Evolutionary conservation across 164 flowering plant species (phyloP).

Genomic region (Aristolochia fimbriata): DNA sequence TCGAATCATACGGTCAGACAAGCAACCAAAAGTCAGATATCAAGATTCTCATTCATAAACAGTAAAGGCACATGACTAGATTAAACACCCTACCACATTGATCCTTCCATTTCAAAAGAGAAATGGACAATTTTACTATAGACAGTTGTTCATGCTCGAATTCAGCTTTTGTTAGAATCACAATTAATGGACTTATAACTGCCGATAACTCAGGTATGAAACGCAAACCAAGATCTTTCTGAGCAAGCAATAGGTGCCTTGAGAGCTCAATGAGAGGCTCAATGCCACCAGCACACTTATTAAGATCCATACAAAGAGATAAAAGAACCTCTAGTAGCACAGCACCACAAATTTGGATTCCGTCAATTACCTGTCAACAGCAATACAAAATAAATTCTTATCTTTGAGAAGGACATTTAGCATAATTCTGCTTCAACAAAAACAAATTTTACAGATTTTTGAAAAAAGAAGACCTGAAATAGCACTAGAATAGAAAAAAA

Average conservation of each 20-base stretch:
- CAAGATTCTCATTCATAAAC: neutral
- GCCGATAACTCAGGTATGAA: slow-evolving; percentile 38
- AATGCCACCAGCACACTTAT: slow-evolving; percentile 19
- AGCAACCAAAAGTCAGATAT: slow-evolving; percentile 7
- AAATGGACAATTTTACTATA: slow-evolving; percentile 41
- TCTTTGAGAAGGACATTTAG: no score
- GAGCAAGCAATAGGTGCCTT: slow-evolving; percentile 38
- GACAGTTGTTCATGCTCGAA: slow-evolving; percentile 78
- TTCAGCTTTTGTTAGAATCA: slow-evolving; percentile 43
- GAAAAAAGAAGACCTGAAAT: no score
- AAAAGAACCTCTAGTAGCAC: slow-evolving; percentile 50
- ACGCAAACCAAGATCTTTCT: slow-evolving; percentile 50
- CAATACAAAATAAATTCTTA: no score
- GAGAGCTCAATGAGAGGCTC: slow-evolving; percentile 44
- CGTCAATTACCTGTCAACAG: slow-evolving; percentile 29
- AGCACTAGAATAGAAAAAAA: no score
- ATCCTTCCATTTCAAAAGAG: slow-evolving; percentile 64
- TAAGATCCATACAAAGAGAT: slow-evolving; percentile 24
- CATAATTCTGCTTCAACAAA: no score
- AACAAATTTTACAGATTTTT: no score
- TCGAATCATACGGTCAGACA: slow-evolving; percentile 28
- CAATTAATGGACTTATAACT: slow-evolving; percentile 33
- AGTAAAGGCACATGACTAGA: neutral
- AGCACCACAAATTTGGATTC: slow-evolving; percentile 48
- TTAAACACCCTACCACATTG: slow-evolving; percentile 40